Conservation (phyloP, 495 filamentous ascomycete genomes). For the Podospora appendiculata region DNA sequence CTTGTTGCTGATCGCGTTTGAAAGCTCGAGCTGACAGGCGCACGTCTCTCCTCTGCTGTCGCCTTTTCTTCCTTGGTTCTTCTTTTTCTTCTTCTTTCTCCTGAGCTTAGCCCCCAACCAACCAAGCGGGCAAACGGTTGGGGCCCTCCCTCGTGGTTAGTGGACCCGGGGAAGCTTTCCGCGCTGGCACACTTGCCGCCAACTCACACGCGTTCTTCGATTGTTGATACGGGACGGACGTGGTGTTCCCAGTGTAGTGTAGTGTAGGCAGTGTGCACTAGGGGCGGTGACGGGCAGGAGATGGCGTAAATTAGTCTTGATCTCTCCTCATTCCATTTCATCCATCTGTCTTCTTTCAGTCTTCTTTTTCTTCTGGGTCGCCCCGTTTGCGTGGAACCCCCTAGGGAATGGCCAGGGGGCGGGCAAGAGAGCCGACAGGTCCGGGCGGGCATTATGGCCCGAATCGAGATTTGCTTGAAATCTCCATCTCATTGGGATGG, state of each 20-base stretch:
- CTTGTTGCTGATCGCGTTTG: background rate
- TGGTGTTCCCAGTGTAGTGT: no score
- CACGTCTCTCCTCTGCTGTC: background rate
- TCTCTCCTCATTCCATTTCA: background rate
- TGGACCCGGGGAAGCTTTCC: constrained; percentile 19
- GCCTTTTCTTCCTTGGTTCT: no score
- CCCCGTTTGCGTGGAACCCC: background rate
- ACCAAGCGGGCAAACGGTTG: constrained; percentile 8
- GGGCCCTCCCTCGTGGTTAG: background rate
- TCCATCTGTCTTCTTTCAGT: background rate
- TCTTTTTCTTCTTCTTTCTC: no score
- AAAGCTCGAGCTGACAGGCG: background rate
- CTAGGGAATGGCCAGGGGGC: background rate
- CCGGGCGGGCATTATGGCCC: background rate
- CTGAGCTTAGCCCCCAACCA: background rate
- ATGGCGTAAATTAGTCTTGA: no score
- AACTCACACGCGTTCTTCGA: constrained; percentile 4
- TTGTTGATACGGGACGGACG: background rate
- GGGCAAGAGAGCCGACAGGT: background rate
- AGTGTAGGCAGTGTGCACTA: no score
- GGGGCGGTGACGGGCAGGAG: no score
- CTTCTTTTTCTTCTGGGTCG: background rate
- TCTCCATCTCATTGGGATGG: no score
- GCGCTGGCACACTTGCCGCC: constrained; percentile 8
- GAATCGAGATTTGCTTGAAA: background rate